Percentiles rank a stretch among this genome's conserved stretches.
Conservation (phyloP, 2,329 filamentous ascomycete species). For the Fusarium stilboides region DNA sequence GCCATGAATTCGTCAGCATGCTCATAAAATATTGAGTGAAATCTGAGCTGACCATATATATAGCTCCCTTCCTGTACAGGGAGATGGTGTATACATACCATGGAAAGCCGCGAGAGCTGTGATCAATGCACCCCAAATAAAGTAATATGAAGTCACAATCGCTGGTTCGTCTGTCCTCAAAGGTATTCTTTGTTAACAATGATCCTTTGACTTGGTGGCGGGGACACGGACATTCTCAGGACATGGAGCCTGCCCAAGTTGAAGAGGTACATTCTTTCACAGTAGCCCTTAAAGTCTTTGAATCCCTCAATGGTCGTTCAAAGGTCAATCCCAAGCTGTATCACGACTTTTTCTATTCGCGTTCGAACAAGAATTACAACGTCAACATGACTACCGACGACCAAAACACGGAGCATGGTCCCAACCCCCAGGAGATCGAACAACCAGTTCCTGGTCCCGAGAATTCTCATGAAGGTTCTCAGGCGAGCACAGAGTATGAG, state of each 20-base stretch:
- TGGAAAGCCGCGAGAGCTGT: background rate
- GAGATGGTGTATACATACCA: background rate
- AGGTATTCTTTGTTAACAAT: slow-evolving; percentile 6
- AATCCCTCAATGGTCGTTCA: background rate
- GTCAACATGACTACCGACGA: slow-evolving; percentile 1
- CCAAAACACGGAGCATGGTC: background rate
- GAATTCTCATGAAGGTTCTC: background rate
- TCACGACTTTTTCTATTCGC: background rate
- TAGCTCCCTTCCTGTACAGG: background rate
- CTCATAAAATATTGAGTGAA: no score
- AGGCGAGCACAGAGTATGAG: background rate
- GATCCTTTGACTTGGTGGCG: background rate
- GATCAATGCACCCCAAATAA: background rate
- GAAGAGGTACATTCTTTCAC: background rate
- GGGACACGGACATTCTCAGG: background rate
- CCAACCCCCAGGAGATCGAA: background rate
- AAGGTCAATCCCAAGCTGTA: background rate
- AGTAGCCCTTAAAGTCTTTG: background rate
- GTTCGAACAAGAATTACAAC: background rate
- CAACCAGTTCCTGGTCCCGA: background rate
- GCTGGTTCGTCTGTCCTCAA: background rate
- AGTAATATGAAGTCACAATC: background rate
- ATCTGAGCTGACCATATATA: no score
- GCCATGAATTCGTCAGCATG: no score
- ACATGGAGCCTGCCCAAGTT: background rate